phyloP scores from a whole-genome alignment of 2,329 filamentous ascomycete genomes.

The Fusarium luffae region DNA sequence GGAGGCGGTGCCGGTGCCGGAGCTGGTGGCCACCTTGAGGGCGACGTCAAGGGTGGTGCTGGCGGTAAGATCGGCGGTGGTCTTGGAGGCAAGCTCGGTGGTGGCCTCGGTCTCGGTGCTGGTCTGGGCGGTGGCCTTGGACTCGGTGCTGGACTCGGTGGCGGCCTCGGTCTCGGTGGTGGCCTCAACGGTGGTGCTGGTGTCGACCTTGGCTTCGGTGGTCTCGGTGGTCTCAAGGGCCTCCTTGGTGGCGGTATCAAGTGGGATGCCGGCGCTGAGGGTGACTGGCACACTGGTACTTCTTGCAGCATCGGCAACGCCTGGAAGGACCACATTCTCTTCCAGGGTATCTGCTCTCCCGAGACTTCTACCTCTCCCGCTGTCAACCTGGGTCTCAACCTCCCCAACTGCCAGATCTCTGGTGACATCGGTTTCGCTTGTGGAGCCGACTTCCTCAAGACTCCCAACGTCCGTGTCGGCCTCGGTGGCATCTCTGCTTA shows the following conservation, averaged over 20 bases:
- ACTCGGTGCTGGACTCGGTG: not conserved
- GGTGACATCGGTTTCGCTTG: slow-evolving; percentile 59
- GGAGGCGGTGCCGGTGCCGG: not conserved
- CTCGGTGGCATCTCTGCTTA: slow-evolving; percentile 64
- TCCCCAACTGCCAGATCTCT: slow-evolving; percentile 54
- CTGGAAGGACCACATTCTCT: slow-evolving; percentile 34
- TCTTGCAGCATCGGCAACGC: slow-evolving; percentile 32
- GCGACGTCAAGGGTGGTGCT: not conserved
- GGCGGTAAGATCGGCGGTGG: slow-evolving; percentile 4
- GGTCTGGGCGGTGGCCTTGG: not conserved
- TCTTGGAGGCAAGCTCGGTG: not conserved
- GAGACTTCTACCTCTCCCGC: slow-evolving; percentile 36
- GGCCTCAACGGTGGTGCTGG: slow-evolving; percentile 1
- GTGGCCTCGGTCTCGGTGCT: not conserved
- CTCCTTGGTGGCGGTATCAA: slow-evolving; percentile 14
- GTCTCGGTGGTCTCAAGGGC: slow-evolving; percentile 5
- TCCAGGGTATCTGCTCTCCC: slow-evolving; percentile 33
- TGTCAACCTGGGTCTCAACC: slow-evolving; percentile 41
- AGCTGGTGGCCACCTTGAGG: not conserved
- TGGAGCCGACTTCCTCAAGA: slow-evolving; percentile 53
- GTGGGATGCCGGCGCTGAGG: slow-evolving; percentile 13
- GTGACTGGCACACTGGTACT: slow-evolving; percentile 15
- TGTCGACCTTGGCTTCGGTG: not conserved
- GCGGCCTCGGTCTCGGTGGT: not conserved
- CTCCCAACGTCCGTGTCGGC: slow-evolving; percentile 57